A percentile compares a stretch with the other conserved stretches of the same genome.
phyloP scores from a whole-genome alignment of 495 filamentous ascomycete genomes.

The Beverwykella pulmonaria region DNA sequence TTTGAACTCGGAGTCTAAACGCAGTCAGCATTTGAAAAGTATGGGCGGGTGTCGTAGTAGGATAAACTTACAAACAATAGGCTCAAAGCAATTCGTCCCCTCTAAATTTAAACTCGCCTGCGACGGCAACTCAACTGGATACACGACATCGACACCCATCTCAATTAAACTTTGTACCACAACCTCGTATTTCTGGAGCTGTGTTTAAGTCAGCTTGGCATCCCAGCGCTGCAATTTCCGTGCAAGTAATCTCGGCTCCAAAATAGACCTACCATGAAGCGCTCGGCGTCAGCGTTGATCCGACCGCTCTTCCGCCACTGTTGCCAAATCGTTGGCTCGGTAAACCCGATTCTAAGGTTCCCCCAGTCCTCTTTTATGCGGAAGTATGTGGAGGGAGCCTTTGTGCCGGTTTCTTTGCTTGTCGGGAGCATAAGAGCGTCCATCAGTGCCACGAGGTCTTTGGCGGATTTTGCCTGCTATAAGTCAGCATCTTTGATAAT shows the following conservation, averaged over 20 bases:
- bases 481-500: no score
- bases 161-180: constrained; percentile 33
- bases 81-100: constrained; percentile 35
- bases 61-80: constrained; percentile 37
- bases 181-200: constrained; percentile 37
- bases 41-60: not conserved
- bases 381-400: constrained; percentile 20
- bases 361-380: constrained; percentile 37
- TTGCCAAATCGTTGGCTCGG: constrained; percentile 37
- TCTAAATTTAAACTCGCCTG: constrained; percentile 32
- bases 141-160: constrained; percentile 36
- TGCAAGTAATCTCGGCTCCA: no score
- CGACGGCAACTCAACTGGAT: constrained; percentile 34
- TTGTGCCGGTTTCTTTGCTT: constrained; percentile 22
- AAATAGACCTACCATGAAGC: constrained; percentile 35
- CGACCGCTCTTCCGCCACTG: constrained; percentile 33
- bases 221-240: no score
- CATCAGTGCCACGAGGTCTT: constrained; percentile 40
- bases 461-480: constrained; percentile 39
- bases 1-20: constrained; percentile 34
- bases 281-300: constrained; percentile 36
- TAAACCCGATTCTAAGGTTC: constrained; percentile 32
- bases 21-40: not conserved
- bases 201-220: constrained; percentile 8
- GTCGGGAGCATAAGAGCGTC: constrained; percentile 40